Evolutionary conservation across 495 filamentous ascomycete genomes (phyloP).

Genomic region (Oleoguttula mirabilis): DNA sequence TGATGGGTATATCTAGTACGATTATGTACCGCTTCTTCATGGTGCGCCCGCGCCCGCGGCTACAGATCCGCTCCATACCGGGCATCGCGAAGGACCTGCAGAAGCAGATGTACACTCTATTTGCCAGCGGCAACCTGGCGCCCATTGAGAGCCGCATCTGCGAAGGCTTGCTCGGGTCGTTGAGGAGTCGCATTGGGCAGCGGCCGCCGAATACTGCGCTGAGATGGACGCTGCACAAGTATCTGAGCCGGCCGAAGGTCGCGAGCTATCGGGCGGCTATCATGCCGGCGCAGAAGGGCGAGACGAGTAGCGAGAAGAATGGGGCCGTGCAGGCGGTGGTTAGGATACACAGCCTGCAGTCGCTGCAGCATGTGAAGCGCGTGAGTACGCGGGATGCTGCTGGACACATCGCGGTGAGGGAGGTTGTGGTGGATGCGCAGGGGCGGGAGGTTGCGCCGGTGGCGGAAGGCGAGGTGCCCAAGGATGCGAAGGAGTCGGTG

Average conservation of each 20-base stretch:
- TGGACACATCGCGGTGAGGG: conserved; percentile 4
- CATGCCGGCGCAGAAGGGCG: conserved; percentile 30
- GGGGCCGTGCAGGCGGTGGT: conserved; percentile 61
- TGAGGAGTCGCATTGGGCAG: conserved; percentile 42
- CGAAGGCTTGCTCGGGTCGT: conserved; percentile 44
- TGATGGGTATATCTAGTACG: conserved; percentile 15
- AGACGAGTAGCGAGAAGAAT: conserved; percentile 35
- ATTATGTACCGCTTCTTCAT: conserved; percentile 31
- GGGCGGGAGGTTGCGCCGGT: conserved; percentile 17
- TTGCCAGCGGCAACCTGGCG: conserved; percentile 54
- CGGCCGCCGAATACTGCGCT: conserved; percentile 41
- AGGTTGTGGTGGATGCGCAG: conserved; percentile 10
- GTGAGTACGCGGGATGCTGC: not conserved
- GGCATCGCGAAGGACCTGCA: conserved; percentile 50
- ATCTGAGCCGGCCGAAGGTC: conserved; percentile 48
- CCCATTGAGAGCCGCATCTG: conserved; percentile 48
- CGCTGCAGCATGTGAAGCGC: conserved; percentile 8
- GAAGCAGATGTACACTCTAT: conserved; percentile 54
- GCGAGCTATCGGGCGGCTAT: conserved; percentile 45
- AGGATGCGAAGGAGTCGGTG: conserved; percentile 43
- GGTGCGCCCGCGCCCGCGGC: conserved; percentile 34
- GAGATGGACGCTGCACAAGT: conserved; percentile 55
- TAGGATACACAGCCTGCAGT: conserved; percentile 57
- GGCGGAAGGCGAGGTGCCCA: conserved; percentile 12
- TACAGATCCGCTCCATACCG: conserved; percentile 33